Conservation (phyloP, 2,329 filamentous ascomycete genomes). For the Remersonia thermophila region DNA sequence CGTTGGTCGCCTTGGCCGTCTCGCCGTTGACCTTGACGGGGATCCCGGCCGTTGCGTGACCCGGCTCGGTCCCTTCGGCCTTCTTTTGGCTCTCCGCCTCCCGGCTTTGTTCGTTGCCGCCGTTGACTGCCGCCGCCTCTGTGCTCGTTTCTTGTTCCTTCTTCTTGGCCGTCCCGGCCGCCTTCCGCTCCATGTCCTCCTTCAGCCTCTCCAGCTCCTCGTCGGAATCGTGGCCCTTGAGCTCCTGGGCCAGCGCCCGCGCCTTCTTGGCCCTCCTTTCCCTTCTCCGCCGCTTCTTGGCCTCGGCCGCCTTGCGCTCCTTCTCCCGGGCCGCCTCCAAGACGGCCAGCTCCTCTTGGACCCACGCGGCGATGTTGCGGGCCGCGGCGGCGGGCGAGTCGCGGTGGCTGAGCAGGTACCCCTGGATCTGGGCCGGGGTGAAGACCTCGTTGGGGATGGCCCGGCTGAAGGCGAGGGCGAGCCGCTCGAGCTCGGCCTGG, state of each 20-base stretch:
- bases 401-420: slow-evolving; percentile 33
- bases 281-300: slow-evolving; percentile 13
- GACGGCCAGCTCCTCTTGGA: slow-evolving; percentile 22
- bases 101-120: not conserved
- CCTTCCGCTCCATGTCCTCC: slow-evolving; percentile 3
- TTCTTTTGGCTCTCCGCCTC: too few species aligned
- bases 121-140: not conserved
- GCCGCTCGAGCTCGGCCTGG: slow-evolving; percentile 27
- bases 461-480: slow-evolving; percentile 42
- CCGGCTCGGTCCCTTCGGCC: too few species aligned
- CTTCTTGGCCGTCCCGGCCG: not conserved
- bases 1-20: too few species aligned
- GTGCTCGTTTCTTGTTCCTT: not conserved
- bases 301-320: slow-evolving; percentile 10
- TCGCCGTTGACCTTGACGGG: too few species aligned
- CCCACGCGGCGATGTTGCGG: slow-evolving; percentile 25
- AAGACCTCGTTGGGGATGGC: slow-evolving; percentile 36
- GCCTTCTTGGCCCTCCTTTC: slow-evolving; percentile 6
- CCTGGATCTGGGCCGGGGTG: slow-evolving; percentile 38
- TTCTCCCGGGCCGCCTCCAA: slow-evolving; percentile 18
- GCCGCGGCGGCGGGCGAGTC: slow-evolving; percentile 28
- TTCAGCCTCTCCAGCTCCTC: slow-evolving; percentile 7
- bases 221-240: slow-evolving; percentile 6
- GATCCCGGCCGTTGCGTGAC: too few species aligned
- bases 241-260: slow-evolving; percentile 4